These are phyloP conservation scores for Elsinoe arachidis DNA, from an alignment of 2,329 filamentous ascomycete species.

Conservation along the genomic window DNA sequence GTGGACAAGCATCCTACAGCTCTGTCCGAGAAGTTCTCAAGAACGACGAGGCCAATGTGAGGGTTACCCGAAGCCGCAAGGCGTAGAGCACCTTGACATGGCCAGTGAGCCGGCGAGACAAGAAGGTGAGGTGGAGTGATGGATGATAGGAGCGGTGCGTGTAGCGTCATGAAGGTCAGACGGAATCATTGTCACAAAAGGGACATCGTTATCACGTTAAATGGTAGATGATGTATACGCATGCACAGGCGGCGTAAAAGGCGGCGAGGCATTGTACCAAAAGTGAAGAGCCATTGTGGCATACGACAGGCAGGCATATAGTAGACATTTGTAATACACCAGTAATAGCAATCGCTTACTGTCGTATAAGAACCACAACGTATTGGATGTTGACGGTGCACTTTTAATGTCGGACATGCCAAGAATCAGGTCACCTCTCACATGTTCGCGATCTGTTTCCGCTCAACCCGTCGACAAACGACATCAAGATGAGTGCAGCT, in stretches of 20 bases:
- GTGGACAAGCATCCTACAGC: conserved; percentile 27
- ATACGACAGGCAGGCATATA: conserved; percentile 8
- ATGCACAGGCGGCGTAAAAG: conserved; percentile 6
- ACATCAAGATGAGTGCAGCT: neutral
- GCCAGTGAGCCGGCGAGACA: neutral
- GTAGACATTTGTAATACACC: neutral
- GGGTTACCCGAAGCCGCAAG: conserved; percentile 60
- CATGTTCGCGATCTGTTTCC: neutral
- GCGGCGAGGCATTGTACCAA: conserved; percentile 10
- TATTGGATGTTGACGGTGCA: neutral
- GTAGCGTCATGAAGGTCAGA: neutral
- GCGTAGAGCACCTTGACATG: conserved; percentile 40
- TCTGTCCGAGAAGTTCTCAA: conserved; percentile 23
- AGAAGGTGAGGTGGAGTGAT: neutral
- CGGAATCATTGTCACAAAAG: neutral
- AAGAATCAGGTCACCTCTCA: neutral
- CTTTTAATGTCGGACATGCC: neutral
- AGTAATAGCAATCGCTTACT: neutral
- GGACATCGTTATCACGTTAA: neutral
- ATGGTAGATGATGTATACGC: conserved; percentile 5
- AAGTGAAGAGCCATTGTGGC: neutral
- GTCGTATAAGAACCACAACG: too few relatives aligned
- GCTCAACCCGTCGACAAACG: neutral
- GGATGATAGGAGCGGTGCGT: neutral
- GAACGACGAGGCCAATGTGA: conserved; percentile 47